Evolutionary conservation across 345 rosid species (phyloP).

Genomic region (Camelina laxa): DNA sequence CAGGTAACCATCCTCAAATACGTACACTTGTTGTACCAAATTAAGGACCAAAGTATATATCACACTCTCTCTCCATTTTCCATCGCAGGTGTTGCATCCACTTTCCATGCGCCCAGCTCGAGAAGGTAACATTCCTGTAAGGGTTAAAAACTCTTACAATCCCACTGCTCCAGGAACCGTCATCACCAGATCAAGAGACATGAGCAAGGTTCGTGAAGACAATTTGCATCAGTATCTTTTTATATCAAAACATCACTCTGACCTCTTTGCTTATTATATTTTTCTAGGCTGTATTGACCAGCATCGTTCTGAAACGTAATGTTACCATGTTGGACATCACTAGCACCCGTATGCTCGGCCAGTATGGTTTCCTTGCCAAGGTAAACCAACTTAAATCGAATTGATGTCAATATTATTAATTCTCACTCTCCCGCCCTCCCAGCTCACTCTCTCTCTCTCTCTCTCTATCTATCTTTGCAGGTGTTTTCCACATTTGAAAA

Average conservation of each 20-base stretch:
- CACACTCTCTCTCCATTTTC: neutral
- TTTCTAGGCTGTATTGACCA: slow-evolving; percentile 81
- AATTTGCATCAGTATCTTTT: slow-evolving; percentile 3
- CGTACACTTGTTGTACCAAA: neutral
- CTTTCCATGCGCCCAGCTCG: slow-evolving; percentile 95
- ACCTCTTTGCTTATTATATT: slow-evolving; percentile 20
- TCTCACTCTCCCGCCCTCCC: neutral
- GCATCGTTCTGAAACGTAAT: slow-evolving; percentile 88
- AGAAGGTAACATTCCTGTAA: slow-evolving; percentile 87
- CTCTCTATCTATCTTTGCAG: slow-evolving; percentile 43
- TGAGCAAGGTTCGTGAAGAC: slow-evolving; percentile 72
- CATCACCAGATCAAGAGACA: slow-evolving; percentile 74
- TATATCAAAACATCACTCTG: neutral
- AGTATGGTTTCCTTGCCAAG: slow-evolving; percentile 91
- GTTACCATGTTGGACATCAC: slow-evolving; percentile 93
- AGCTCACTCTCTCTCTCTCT: neutral
- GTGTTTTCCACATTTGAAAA: slow-evolving; percentile 89
- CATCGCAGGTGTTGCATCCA: slow-evolving; percentile 78
- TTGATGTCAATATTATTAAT: slow-evolving; percentile 2
- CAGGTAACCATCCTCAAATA: slow-evolving; percentile 55
- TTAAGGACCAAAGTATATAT: neutral
- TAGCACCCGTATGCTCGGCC: slow-evolving; percentile 96
- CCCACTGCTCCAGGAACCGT: slow-evolving; percentile 91
- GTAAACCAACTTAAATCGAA: slow-evolving; percentile 41
- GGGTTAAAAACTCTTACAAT: slow-evolving; percentile 93